Evolutionary conservation across 495 filamentous ascomycete species (phyloP).

Genomic region (Lasiosphaeris hirsuta): DNA sequence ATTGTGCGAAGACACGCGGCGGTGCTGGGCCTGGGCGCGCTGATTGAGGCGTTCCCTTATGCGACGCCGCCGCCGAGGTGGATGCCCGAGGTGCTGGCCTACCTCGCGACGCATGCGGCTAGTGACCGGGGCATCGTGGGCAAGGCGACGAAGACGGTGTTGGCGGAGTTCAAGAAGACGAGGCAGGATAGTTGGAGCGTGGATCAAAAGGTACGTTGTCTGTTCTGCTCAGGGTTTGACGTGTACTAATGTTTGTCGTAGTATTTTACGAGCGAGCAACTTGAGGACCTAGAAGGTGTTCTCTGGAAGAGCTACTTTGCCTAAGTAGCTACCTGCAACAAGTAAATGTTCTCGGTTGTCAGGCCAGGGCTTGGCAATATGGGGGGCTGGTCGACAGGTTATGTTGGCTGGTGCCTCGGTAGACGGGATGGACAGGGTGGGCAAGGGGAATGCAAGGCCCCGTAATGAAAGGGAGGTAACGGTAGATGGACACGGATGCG

Average conservation of each 20-base stretch:
- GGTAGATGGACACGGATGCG: too few relatives aligned
- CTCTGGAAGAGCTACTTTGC: slow-evolving; percentile 99
- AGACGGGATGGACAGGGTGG: too few relatives aligned
- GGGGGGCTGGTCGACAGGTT: too few relatives aligned
- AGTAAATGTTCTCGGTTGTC: too few relatives aligned
- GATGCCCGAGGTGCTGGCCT: slow-evolving; percentile 91
- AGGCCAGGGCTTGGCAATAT: too few relatives aligned
- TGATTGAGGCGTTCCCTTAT: slow-evolving; percentile 97
- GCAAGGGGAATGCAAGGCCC: too few relatives aligned
- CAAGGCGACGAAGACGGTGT: slow-evolving; percentile 91
- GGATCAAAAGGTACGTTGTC: slow-evolving; percentile 81
- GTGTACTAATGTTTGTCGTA: slow-evolving; percentile 34
- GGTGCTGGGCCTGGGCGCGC: slow-evolving; percentile 83
- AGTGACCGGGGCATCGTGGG: slow-evolving; percentile 90
- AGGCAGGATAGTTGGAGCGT: slow-evolving; percentile 98
- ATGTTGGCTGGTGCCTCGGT: too few relatives aligned
- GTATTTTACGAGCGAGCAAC: slow-evolving; percentile 88
- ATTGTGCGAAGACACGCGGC: slow-evolving; percentile 84
- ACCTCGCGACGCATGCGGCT: slow-evolving; percentile 78
- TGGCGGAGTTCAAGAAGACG: slow-evolving; percentile 99
- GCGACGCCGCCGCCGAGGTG: slow-evolving; percentile 85
- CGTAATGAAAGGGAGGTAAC: too few relatives aligned
- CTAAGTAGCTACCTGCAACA: slow-evolving; percentile 31
- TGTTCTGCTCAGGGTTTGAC: background rate
- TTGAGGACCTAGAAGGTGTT: slow-evolving; percentile 93